These are phyloP conservation scores for Pichia sp. DNA, from an alignment of 1,139 yeast species.

Conservation along the genomic window DNA sequence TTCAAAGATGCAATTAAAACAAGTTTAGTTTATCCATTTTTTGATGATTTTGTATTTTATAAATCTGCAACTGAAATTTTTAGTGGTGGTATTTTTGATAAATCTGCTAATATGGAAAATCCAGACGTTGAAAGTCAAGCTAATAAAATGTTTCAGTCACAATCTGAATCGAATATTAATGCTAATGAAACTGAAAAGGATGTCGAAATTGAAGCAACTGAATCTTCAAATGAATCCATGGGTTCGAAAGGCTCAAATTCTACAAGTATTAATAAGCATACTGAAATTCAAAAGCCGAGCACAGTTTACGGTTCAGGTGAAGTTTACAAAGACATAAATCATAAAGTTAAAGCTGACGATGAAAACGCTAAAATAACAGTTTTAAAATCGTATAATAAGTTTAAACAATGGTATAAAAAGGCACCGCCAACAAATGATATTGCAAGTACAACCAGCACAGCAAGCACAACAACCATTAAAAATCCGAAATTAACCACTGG, in stretches of 20 bases:
- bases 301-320: not conserved
- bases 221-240: slow-evolving; percentile 1
- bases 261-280: not conserved
- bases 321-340: not conserved
- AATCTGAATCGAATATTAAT: not conserved
- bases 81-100: slow-evolving; percentile 92
- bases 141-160: not conserved
- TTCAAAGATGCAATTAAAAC: slow-evolving; percentile 76
- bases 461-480: not conserved
- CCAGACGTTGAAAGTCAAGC: not conserved
- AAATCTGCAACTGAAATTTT: slow-evolving; percentile 59
- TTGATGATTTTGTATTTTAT: slow-evolving; percentile 81
- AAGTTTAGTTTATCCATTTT: slow-evolving; percentile 73
- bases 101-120: slow-evolving; percentile 11
- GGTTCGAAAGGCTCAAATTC: not conserved
- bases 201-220: slow-evolving; percentile 9
- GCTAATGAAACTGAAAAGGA: not conserved
- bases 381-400: slow-evolving; percentile 44
- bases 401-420: slow-evolving; percentile 66
- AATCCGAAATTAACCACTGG: not conserved
- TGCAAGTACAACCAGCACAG: not conserved
- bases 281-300: not conserved
- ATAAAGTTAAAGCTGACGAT: not conserved
- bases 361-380: slow-evolving; percentile 22
- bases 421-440: slow-evolving; percentile 27